Evolutionary conservation across 2,329 filamentous ascomycete genomes (phyloP), one percentile per base, ranked within the genome.

Genomic region (Cladosporium phlei): DNA sequence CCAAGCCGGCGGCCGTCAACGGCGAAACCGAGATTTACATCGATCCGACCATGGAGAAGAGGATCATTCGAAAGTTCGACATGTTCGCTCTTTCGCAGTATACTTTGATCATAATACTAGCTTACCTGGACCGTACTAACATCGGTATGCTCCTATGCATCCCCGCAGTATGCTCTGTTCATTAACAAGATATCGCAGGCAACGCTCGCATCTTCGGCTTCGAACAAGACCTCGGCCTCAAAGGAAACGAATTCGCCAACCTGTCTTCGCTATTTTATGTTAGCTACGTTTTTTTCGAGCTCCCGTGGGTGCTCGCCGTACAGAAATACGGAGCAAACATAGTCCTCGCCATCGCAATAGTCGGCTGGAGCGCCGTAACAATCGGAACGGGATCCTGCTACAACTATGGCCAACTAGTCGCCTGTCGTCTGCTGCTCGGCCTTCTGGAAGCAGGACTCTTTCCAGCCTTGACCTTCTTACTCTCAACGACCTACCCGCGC

Each of bases 371-470:
- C 20, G 39, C 46, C 7, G 43, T 52, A 11, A 63, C 59, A 0
- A 33, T 65, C 8, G 54, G 55, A 11, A 63, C 60, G 11, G 61
- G 52, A 5, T 64, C 63, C 46, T 55, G 63, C 27, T 49, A 62
- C 6, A 64, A 49, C 37, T 63, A 60, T 32, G 43, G 34, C 3
- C 61, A 64, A 49, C 53, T 54, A 2, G 56, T 62, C 16, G 58
- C 54, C 9, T 29, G 53, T n/a, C 60, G 62, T n/a, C 47, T 66
- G 39, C 38, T 66, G 2, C 51, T 65, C 3, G 55, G 55, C 21
- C 40, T 52, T 1, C 52, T 53, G 24, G 61, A 66, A 46, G 59
- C 60, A 7, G 60, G 62, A 2, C 29, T 66, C 11, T 51, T 56
- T 5, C 62, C 57, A 1, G 51, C 50, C 10, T 51, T 64, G 8